Conservation (phyloP, 169 alveolate species). For the Plasmodium cynomolgi region DNA sequence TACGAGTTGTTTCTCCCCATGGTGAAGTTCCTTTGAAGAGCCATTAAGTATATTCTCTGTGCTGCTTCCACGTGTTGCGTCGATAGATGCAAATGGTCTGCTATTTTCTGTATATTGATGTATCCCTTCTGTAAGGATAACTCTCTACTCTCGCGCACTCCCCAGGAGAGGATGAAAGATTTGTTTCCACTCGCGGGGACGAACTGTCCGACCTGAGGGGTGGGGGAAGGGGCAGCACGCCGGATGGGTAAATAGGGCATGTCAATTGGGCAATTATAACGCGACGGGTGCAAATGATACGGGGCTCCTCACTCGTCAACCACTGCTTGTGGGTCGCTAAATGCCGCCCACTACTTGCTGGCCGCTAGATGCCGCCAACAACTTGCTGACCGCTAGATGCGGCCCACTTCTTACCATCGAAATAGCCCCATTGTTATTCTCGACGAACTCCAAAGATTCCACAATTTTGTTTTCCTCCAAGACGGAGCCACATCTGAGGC, state of each 20-base stretch:
- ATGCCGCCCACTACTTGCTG: no score
- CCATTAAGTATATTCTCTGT: constrained; percentile 92
- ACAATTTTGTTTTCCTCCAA: constrained; percentile 89
- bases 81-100: constrained; percentile 88
- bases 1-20: constrained; percentile 94
- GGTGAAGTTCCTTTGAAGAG: constrained; percentile 94
- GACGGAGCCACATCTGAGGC: constrained; percentile 90
- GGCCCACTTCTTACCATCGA: constrained; percentile 74
- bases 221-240: background rate
- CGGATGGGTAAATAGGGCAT: background rate
- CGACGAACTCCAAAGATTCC: constrained; percentile 88
- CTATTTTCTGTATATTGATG: constrained; percentile 88
- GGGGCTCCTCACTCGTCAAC: no score
- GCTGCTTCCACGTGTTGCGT: constrained; percentile 91
- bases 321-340: background rate
- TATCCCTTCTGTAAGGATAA: constrained; percentile 86
- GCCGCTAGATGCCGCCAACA: background rate
- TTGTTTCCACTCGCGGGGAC: constrained; percentile 88
- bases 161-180: constrained; percentile 85
- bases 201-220: constrained; percentile 84
- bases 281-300: background rate
- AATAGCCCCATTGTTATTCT: constrained; percentile 85
- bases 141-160: constrained; percentile 87
- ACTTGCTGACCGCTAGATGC: background rate
- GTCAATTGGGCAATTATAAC: background rate